Conservation (phyloP, 2,329 filamentous ascomycete genomes). For the Ilyonectria mors-panacis region DNA sequence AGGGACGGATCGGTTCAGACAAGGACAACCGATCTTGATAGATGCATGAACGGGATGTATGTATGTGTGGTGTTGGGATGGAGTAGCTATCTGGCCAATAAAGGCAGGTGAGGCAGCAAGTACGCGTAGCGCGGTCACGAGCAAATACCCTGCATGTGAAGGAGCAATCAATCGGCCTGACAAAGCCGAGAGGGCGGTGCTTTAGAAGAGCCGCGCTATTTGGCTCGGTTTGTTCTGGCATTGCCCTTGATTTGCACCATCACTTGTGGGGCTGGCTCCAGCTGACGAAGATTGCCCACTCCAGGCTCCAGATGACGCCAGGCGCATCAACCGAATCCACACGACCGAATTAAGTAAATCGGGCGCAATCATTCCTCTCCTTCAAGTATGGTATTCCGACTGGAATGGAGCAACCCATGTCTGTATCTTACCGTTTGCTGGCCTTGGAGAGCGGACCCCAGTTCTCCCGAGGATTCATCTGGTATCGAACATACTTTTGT, state of each 20-base stretch:
- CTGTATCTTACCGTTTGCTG: constrained; percentile 65
- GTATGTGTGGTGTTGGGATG: constrained; percentile 6
- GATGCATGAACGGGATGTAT: constrained; percentile 16
- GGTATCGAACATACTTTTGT: constrained; percentile 86
- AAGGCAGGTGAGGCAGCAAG: constrained; percentile 18
- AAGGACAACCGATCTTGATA: constrained; percentile 34
- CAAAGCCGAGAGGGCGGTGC: neutral
- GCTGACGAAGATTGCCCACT: constrained; percentile 10
- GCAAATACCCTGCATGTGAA: neutral
- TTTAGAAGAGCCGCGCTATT: neutral
- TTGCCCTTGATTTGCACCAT: constrained; percentile 1
- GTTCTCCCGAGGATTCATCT: constrained; percentile 89
- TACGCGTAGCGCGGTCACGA: neutral
- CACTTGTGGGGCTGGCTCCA: constrained; percentile 2
- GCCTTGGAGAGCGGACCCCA: constrained; percentile 88
- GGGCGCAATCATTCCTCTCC: neutral
- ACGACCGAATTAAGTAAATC: neutral
- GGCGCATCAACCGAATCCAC: neutral
- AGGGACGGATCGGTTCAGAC: neutral
- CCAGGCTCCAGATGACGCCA: constrained; percentile 10
- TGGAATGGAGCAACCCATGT: neutral
- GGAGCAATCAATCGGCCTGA: neutral
- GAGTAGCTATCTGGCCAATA: constrained; percentile 34
- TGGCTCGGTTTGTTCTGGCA: neutral
- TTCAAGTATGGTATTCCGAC: neutral